phyloP scores from a whole-genome alignment of 257 asterid species.

The Primulina eburnea region DNA sequence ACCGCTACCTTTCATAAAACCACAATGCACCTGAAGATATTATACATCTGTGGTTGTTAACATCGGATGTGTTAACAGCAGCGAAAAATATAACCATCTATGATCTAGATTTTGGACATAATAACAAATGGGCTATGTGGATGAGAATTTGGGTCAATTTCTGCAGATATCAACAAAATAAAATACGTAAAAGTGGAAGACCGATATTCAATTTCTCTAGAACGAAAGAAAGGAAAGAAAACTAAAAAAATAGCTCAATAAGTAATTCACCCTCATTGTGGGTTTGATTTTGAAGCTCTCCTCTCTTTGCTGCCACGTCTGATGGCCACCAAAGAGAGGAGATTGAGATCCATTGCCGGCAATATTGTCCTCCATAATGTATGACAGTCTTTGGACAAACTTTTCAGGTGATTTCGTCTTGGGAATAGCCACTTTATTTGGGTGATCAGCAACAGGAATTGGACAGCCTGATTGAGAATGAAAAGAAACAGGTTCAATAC shows the following conservation, averaged over 20 bases:
- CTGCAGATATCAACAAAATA: not conserved
- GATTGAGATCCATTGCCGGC: slow-evolving; percentile 53
- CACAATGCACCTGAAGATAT: slow-evolving; percentile 50
- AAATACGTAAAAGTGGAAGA: not conserved
- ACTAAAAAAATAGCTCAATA: slow-evolving; percentile 6
- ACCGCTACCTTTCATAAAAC: slow-evolving; percentile 48
- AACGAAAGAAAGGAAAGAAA: not conserved
- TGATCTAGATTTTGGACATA: not conserved
- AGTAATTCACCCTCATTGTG: slow-evolving; percentile 62
- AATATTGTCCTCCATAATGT: slow-evolving; percentile 55
- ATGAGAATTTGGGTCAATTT: not conserved
- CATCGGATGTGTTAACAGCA: slow-evolving; percentile 3
- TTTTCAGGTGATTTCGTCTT: slow-evolving; percentile 50
- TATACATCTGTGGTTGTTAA: slow-evolving; percentile 13
- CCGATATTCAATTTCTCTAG: not conserved
- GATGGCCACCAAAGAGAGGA: slow-evolving; percentile 91
- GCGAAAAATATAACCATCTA: not conserved
- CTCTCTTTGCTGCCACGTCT: slow-evolving; percentile 80
- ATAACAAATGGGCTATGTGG: not conserved
- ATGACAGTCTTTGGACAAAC: slow-evolving; percentile 53
- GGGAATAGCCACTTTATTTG: slow-evolving; percentile 65
- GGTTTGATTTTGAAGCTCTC: slow-evolving; percentile 76
- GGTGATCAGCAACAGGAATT: slow-evolving; percentile 66
- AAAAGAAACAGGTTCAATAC: not conserved
- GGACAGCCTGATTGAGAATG: slow-evolving; percentile 55